Conservation (phyloP, 2,329 filamentous ascomycete species). For the Neonectria punicea region DNA sequence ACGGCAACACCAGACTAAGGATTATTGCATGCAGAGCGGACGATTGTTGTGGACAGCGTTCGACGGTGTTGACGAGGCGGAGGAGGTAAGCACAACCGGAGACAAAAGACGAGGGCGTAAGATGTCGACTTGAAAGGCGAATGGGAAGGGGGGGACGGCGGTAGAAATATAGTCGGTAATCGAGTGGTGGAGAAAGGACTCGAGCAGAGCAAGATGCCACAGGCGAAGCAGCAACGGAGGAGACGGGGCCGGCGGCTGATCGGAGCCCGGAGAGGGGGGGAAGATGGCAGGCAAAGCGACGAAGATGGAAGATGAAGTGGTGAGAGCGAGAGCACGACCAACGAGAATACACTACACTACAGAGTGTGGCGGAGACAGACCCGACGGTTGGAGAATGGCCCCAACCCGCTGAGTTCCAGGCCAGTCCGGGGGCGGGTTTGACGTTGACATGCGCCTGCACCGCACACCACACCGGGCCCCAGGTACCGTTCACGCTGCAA, state of each 20-base stretch:
- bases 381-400: slow-evolving; percentile 1
- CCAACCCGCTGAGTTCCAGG: neutral
- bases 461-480: neutral
- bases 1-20: slow-evolving; percentile 25
- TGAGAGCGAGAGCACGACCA: neutral
- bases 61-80: neutral
- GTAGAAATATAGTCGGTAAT: slow-evolving; percentile 12
- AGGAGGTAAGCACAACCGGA: neutral
- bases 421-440: neutral
- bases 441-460: neutral
- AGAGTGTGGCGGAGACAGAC: slow-evolving; percentile 3
- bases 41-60: neutral
- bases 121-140: slow-evolving; percentile 3
- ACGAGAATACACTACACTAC: neutral
- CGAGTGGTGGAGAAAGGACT: neutral
- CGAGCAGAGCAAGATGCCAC: neutral
- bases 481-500: neutral
- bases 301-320: neutral
- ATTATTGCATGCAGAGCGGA: slow-evolving; percentile 30
- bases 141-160: neutral
- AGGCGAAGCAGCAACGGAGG: neutral
- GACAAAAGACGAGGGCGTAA: neutral
- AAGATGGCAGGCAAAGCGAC: neutral
- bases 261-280: neutral
- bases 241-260: slow-evolving; percentile 2